These are phyloP conservation scores for Achaetomium macrosporum DNA, from an alignment of 2,329 filamentous ascomycete genomes.

Conservation along the genomic window DNA sequence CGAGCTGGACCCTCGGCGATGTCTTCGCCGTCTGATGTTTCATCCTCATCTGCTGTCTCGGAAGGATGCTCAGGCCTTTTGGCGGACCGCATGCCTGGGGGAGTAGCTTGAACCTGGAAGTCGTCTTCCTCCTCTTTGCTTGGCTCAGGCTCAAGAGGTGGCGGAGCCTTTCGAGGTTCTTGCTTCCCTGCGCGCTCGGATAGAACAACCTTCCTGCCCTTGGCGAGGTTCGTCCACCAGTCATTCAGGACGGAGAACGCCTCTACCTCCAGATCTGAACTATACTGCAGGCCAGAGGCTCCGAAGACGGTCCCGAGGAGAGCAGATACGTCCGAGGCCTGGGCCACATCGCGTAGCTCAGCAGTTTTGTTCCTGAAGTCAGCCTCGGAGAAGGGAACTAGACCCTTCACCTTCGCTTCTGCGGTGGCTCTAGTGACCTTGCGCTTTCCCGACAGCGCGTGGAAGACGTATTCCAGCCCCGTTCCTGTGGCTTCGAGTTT, in stretches of 20 bases:
- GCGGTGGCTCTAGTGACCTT: conserved; percentile 40
- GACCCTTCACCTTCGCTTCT: conserved; percentile 45
- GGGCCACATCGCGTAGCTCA: conserved; percentile 19
- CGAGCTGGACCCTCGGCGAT: conserved; percentile 16
- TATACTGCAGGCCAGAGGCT: conserved; percentile 28
- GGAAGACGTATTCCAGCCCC: conserved; percentile 50
- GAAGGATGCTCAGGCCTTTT: conserved; percentile 20
- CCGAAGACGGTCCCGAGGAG: conserved; percentile 41
- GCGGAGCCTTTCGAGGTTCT: conserved; percentile 12
- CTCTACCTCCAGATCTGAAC: conserved; percentile 27
- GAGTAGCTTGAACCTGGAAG: conserved; percentile 47
- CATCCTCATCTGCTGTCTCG: conserved; percentile 19
- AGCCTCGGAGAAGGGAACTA: conserved; percentile 42
- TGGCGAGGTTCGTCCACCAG: conserved; percentile 45
- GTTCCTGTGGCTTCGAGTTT: conserved; percentile 49
- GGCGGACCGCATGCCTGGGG: conserved; percentile 31
- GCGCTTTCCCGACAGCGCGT: conserved; percentile 42
- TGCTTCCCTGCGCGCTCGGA: conserved; percentile 18
- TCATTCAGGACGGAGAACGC: conserved; percentile 35
- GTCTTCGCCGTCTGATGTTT: conserved; percentile 32
- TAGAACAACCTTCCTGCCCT: conserved; percentile 26
- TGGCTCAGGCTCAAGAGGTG: conserved; percentile 16
- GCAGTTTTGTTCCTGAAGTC: conserved; percentile 33
- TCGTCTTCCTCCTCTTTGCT: conserved; percentile 38
- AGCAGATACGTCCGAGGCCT: conserved; percentile 29